Conservation (phyloP, 169 alveolate species). For the Eimeria praecox region DNA sequence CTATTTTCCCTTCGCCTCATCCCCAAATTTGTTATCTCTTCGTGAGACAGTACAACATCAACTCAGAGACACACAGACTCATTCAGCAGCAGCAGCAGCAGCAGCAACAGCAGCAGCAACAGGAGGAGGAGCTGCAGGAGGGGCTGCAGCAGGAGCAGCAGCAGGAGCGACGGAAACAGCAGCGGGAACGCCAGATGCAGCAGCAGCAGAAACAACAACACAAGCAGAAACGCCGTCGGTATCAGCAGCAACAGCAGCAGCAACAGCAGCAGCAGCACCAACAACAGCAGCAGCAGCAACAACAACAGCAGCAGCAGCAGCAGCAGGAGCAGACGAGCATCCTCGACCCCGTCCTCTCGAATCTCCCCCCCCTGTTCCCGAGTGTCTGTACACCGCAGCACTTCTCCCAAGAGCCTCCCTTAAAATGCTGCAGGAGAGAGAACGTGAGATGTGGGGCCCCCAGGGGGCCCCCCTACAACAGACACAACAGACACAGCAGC, state of each 20-base stretch:
- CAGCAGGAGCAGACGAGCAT: background rate
- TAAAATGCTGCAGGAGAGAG: background rate
- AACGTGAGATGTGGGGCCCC: background rate
- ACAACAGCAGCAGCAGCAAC: slow-evolving; percentile 2
- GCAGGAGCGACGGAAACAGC: background rate
- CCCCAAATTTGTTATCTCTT: slow-evolving; percentile 50
- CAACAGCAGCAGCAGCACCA: background rate
- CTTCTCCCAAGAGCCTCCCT: background rate
- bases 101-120: slow-evolving; percentile 28
- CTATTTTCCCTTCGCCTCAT: slow-evolving; percentile 24
- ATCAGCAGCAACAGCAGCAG: background rate
- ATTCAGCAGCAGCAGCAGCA: slow-evolving; percentile 4
- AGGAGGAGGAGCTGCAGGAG: background rate
- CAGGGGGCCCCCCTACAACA: background rate
- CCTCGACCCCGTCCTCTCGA: background rate
- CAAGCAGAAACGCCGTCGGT: background rate
- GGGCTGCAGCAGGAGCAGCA: background rate
- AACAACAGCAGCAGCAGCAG: background rate
- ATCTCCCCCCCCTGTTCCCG: background rate
- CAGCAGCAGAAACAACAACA: background rate
- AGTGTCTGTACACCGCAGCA: slow-evolving; percentile 37
- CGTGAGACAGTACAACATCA: background rate
- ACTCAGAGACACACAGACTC: too few relatives aligned
- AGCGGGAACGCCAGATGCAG: background rate
- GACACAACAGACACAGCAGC: background rate